These are phyloP conservation scores for Pseudonitzschia multistriata DNA, from an alignment of 108 stramenopile species.

Conservation along the genomic window DNA sequence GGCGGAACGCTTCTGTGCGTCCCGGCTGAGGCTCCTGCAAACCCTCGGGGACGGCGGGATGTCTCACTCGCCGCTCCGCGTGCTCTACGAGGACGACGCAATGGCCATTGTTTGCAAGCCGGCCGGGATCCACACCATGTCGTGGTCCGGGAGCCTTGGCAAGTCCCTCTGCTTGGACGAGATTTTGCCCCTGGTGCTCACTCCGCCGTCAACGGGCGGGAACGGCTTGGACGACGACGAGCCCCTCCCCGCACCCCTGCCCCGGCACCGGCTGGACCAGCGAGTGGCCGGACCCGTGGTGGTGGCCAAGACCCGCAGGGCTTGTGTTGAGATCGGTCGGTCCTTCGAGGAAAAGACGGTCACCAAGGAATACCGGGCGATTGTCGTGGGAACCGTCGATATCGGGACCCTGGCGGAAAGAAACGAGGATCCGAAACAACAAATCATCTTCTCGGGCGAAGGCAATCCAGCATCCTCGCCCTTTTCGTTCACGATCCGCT, in stretches of 20 bases:
- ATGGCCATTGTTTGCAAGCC: conserved; percentile 14
- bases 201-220: not conserved
- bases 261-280: conserved; percentile 4
- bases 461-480: not conserved
- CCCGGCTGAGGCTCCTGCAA: not conserved
- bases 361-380: conserved; percentile 6
- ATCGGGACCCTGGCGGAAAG: not conserved
- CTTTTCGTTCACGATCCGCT: conserved; percentile 9
- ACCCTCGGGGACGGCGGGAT: not conserved
- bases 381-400: not conserved
- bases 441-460: not conserved
- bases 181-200: not conserved
- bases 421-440: not conserved
- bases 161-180: conserved; percentile 16
- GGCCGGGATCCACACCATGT: conserved; percentile 15
- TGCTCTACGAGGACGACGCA: conserved; percentile 2
- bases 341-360: conserved; percentile 13
- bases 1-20: conserved; percentile 12
- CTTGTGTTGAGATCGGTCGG: not conserved
- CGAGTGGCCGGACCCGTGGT: conserved; percentile 7
- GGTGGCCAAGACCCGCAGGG: conserved; percentile 7
- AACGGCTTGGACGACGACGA: not conserved
- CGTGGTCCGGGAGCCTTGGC: conserved; percentile 11
- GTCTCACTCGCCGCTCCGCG: conserved; percentile 10
- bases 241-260: conserved; percentile 6